Base-by-base conservation (phyloP, 495 filamentous ascomycete species). In the Penicillium waksmanii region DNA sequence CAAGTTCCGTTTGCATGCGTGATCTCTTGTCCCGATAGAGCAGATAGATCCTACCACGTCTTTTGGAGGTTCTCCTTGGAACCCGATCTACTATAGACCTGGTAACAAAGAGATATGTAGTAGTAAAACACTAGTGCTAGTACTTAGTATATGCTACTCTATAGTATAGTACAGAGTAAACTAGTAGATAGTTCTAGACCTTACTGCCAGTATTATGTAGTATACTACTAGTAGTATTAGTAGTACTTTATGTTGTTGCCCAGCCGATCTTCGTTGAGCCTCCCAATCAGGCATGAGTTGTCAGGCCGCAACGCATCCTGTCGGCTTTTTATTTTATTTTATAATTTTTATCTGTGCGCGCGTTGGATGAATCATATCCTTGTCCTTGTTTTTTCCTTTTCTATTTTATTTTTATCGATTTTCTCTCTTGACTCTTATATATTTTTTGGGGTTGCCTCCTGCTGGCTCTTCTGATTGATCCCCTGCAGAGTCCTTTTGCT, bases 231-330 rank as follows among this genome's bases (percentile, higher is more conserved):
- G 25, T 25, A 25, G 25, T 25, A 25, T 5, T 25, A 25, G 2
- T 25, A 25, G 27, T 31, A 31, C 36, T 54, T 33, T 17, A 17
- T 43, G 19, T 58, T 19, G 46, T 35, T 42, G 46, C 40, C 43
- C 53, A 11, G 44, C 23, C 46, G 27, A 9, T 51, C 25, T 25
- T 15, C 55, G 48, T 56, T 49, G 55, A 56, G 51, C 50, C 59
- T 61, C 60, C 66, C 61, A 67, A 70, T 70, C 65, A 70, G 65
- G 67, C 67, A 70, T 58, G 42, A 64, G 53, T 43, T 59, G 65
- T 70, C 67, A 70, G 67, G 67, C 67, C 67, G 67, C 67, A 68
- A 70, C 65, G 65, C 67, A 68, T 56, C 55, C 44, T 61, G 34
- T 44, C 7, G 8, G 42, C 38, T 53, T 60, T 53, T 53, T 56